Evolutionary conservation across 1,284 basidiomycete species (phyloP), one percentile per base, ranked within the genome.

Genomic region (Ustilago hordei): DNA sequence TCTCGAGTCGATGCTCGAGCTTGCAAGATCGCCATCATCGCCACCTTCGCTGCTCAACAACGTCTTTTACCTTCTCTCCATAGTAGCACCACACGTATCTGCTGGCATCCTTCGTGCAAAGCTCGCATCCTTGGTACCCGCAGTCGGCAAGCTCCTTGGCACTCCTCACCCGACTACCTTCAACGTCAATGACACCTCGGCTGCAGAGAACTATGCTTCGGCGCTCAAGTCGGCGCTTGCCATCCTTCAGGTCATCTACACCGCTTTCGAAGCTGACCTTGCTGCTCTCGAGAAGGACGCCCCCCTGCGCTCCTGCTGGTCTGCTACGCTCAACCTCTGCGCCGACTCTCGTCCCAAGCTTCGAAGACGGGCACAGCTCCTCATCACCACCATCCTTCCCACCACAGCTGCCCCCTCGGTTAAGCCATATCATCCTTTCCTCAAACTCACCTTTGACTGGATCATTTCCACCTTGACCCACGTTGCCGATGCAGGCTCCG

Each of bases 261-360:
- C 87, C 52, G 88, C 91, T 88, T 91, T 2, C 91, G 93, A 79
- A 92, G 90, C 80, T 88, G 87, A 73, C 91, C 89, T 60, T 3
- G 34, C 74, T 5, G 32, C 65, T 8, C 79, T 86, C 55, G 75
- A 81, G 53, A 78, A 65, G 34, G 77, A 85, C 47, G 65, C 64
- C 11, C 71, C 71, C 1, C 64, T 84, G 38, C 69, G 69, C 11
- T 75, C 73, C 3, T 82, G 80, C 81, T 91, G 88, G 86, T 87
- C 84, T 89, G 93, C 79, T 90, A 88, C 96, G 55, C 88, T 99
- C 55, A 91, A 93, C 69, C 88, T 98, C 57, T 92, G 91, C 79
- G 88, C 95, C 57, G 96, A 99, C 88, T 90, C 91, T 2, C 89
- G 96, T 53, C 96, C 97, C 41, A 98, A 99, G 88, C 94, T 99